Base-by-base conservation (phyloP, 106 monocot species). In the Dendrobium catenatum region DNA sequence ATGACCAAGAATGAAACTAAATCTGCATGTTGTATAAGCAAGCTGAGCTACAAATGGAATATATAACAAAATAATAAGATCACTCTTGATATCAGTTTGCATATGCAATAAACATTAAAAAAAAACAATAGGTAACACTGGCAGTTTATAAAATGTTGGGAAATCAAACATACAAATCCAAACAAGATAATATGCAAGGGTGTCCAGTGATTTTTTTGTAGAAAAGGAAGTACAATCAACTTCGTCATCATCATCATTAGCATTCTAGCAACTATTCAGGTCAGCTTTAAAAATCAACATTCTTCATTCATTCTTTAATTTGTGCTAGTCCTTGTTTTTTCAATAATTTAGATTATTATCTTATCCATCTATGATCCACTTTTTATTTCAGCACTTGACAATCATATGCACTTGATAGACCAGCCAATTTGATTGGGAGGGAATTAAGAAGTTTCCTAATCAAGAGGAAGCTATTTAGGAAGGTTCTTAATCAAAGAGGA, bases 211-310 rank as follows among this genome's bases (percentile, higher is more conserved):
- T 37, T 37, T 37, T 68, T 68, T 61, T 68, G 13, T 68, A 68
- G 27, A 31, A 68, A 6, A 29, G 29, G n/a, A 68, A 27, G 27
- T 68, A 67, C 27, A 68, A 31, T 27, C 68, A 6, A 68, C 22
- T 68, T 68, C 68, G 27, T 68, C 68, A 70, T 61, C 4, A 61
- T 61, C 61, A 61, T 70, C 70, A 13, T 17, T 70, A 70, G 33
- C 70, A 33, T 37, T 31, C 4, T 40, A 29, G 37, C 70, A 9
- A 17, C 61, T n/a, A n/a, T 61, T 22, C 4, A 5, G 0, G 8
- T 22, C n/a, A 4, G 8, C n/a, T 61, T n/a, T n/a, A 61, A 61
- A 61, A n/a, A 61, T 22, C 0, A 16, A 4, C 61, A 22, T 61
- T 61, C 61, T 22, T n/a, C 61, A 22, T 61, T 61, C 51, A 61